Conservation (phyloP, 208 protist genomes). For the Leishmania aethiopica region DNA sequence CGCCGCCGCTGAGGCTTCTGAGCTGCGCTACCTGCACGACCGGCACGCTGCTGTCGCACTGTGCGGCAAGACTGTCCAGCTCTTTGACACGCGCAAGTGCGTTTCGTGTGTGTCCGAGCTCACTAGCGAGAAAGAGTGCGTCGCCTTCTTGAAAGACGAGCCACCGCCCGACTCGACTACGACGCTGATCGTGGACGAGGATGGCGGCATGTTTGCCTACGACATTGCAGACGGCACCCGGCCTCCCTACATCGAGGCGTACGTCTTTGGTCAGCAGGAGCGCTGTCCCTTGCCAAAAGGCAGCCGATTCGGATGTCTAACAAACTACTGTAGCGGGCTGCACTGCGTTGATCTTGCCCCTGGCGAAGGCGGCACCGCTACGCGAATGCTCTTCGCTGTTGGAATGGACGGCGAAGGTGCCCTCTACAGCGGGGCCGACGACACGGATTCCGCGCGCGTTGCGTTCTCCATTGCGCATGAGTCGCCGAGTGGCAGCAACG, state of each 20-base stretch:
- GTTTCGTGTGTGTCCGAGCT: conserved; percentile 29
- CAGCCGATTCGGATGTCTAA: conserved; percentile 42
- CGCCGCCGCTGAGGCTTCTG: conserved; percentile 32
- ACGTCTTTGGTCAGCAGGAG: conserved; percentile 38
- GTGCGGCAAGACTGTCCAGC: conserved; percentile 39
- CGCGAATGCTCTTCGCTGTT: conserved; percentile 41
- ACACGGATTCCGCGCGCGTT: conserved; percentile 16
- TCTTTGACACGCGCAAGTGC: conserved; percentile 54
- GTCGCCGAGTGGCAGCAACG: conserved; percentile 3
- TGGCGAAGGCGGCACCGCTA: background rate
- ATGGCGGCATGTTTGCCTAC: conserved; percentile 63
- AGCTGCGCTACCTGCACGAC: conserved; percentile 53
- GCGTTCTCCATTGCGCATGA: conserved; percentile 7
- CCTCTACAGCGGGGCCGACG: conserved; percentile 36
- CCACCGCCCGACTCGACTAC: conserved; percentile 13
- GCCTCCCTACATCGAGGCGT: conserved; percentile 25
- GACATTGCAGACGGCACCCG: conserved; percentile 23
- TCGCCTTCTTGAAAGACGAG: conserved; percentile 27
- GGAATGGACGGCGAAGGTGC: conserved; percentile 71
- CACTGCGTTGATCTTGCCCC: conserved; percentile 14
- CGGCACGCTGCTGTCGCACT: conserved; percentile 48
- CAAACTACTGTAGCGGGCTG: conserved; percentile 55
- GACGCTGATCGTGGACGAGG: conserved; percentile 63
- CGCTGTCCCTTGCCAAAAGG: conserved; percentile 2
- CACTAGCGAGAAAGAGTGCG: conserved; percentile 47